Evolutionary conservation across 306 rosid genomes (phyloP), one percentile per base, ranked within the genome.

Genomic region (Glycine soja): DNA sequence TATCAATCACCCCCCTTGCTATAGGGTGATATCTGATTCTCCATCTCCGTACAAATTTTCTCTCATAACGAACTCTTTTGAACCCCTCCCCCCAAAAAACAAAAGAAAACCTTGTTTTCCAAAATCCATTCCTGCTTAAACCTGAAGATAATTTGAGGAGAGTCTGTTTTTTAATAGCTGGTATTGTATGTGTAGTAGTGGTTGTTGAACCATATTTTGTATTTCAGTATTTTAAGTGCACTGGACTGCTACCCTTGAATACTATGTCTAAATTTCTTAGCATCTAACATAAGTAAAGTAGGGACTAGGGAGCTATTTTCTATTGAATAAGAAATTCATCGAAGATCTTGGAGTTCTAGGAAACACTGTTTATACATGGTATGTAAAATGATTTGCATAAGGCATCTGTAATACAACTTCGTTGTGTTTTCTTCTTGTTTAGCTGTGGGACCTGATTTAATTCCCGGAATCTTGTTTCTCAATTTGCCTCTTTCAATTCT

Each of bases 401-500:
- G 51, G 46, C 46, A 7, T 73, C 3, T 54, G 42, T 70, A 54
- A 46, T 47, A 66, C 70, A 8, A 78, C 66, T 61, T 7, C 4
- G 6, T 69, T 19, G 6, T 24, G 32, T 83, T 64, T 78, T 59
- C 77, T 50, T 74, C 36, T 58, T 19, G 52, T 56, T 71, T 57
- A 64, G 72, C 42, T 15, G 24, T 54, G 59, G 10, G 79, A 74
- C 79, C 59, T 46, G n/a, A 30, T 56, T 58, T 67, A 12, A 75
- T 52, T 80, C 69, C 50, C 19, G 62, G 46, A 50, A 15, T 43
- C 12, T 8, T 78, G 71, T 24, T 69, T 75, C 70, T 74, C 52
- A 72, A 45, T 71, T 74, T 48, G 18, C 73, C 72, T 48, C 6
- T 62, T 77, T 75, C 12, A 36, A 24, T 71, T 81, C 67, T 56